A percentile compares a stretch with the other conserved stretches of the same genome.
These are phyloP conservation scores for Phytophthora constricta DNA, from an alignment of 352 stramenopile genomes.

Conservation along the genomic window DNA sequence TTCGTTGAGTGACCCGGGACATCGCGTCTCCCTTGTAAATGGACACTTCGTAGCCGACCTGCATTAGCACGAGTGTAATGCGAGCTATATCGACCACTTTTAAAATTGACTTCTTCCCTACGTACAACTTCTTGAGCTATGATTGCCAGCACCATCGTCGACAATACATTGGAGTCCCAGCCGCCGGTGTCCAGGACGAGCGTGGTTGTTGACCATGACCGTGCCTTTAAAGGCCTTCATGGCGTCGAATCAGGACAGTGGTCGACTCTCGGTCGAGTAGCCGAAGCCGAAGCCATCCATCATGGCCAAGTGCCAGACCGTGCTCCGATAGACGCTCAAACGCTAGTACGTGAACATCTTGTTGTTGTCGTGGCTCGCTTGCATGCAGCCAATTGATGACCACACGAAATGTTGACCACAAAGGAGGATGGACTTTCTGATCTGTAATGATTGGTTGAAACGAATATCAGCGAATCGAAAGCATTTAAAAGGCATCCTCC, in stretches of 20 bases:
- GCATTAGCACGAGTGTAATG: not conserved
- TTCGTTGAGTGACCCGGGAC: slow-evolving; percentile 31
- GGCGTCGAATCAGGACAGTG: slow-evolving; percentile 13
- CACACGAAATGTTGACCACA: not conserved
- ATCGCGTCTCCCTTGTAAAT: slow-evolving; percentile 1
- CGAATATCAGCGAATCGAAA: too few relatives aligned
- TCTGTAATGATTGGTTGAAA: too few relatives aligned
- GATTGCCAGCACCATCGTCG: slow-evolving; percentile 43
- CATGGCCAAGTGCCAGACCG: slow-evolving; percentile 21
- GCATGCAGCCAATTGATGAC: slow-evolving; percentile 24
- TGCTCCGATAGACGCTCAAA: slow-evolving; percentile 12
- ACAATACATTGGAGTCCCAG: slow-evolving; percentile 44
- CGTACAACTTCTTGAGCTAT: slow-evolving; percentile 36
- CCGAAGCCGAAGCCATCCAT: slow-evolving; percentile 24
- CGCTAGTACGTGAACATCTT: slow-evolving; percentile 37
- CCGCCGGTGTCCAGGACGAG: slow-evolving; percentile 30
- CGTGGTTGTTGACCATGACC: slow-evolving; percentile 22
- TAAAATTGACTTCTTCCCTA: not conserved
- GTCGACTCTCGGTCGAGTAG: slow-evolving; percentile 5
- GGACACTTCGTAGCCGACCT: slow-evolving; percentile 29
- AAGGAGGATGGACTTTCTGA: not conserved
- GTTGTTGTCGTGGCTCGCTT: slow-evolving; percentile 26
- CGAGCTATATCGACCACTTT: not conserved
- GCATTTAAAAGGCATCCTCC: too few relatives aligned
- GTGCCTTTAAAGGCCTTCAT: slow-evolving; percentile 23